phyloP scores from a whole-genome alignment of 176 grass and related monocot genomes.

The Oryza rufipogon region DNA sequence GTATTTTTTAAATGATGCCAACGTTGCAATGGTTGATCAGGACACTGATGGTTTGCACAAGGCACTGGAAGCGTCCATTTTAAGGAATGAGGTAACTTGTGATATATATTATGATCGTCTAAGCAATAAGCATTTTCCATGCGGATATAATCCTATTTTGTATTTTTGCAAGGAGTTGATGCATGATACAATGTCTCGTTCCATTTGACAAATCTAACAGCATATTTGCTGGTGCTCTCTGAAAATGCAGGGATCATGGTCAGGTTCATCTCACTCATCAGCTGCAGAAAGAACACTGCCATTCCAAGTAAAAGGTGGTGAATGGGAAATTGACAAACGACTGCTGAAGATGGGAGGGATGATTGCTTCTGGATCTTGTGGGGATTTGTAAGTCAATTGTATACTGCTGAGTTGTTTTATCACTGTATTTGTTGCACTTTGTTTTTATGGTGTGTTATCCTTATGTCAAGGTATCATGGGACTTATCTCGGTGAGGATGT shows the following conservation, averaged over 20 bases:
- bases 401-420: slow-evolving; percentile 35
- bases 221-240: slow-evolving; percentile 25
- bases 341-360: slow-evolving; percentile 77
- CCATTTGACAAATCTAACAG: slow-evolving; percentile 28
- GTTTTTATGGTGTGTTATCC: slow-evolving; percentile 10
- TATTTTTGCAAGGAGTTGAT: slow-evolving; percentile 22
- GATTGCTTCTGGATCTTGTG: slow-evolving; percentile 94
- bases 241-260: slow-evolving; percentile 85
- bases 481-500: slow-evolving; percentile 94
- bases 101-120: neutral
- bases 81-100: slow-evolving; percentile 83
- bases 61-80: slow-evolving; percentile 85
- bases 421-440: slow-evolving; percentile 33
- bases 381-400: slow-evolving; percentile 88
- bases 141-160: slow-evolving; percentile 21
- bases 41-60: slow-evolving; percentile 88
- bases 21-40: slow-evolving; percentile 57
- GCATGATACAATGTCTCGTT: slow-evolving; percentile 13
- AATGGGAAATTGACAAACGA: slow-evolving; percentile 93
- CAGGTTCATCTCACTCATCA: slow-evolving; percentile 99
- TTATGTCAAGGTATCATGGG: slow-evolving; percentile 83
- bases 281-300: slow-evolving; percentile 78
- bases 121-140: slow-evolving; percentile 23
- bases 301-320: slow-evolving; percentile 81
- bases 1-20: slow-evolving; percentile 38